Evolutionary conservation across 1,139 yeast species (phyloP).

Genomic region (Kodamaea plutei): DNA sequence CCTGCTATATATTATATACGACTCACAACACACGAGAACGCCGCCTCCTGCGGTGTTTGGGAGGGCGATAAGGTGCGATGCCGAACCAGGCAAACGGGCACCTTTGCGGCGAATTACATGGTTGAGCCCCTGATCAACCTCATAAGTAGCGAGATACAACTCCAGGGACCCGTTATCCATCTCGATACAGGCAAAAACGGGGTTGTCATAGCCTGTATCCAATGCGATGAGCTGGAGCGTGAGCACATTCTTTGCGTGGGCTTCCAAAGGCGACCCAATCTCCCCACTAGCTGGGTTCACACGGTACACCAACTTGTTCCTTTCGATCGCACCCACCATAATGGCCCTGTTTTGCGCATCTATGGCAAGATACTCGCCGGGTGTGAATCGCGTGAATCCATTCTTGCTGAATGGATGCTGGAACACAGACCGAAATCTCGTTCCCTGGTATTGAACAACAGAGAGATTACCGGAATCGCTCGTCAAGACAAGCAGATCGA

Average conservation of each 20-base stretch:
- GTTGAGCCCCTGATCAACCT: conserved; percentile 81
- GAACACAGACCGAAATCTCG: conserved; percentile 43
- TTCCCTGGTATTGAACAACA: conserved; percentile 47
- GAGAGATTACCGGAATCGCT: conserved; percentile 79
- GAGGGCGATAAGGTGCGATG: conserved; percentile 31
- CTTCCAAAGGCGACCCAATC: conserved; percentile 75
- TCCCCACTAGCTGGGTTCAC: conserved; percentile 38
- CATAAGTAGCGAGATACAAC: conserved; percentile 57
- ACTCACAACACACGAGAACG: conserved; percentile 35
- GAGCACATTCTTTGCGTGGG: conserved; percentile 47
- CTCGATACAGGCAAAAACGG: conserved; percentile 79
- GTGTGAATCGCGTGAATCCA: conserved; percentile 70
- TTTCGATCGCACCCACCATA: conserved; percentile 69
- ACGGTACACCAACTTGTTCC: conserved; percentile 60
- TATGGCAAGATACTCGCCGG: conserved; percentile 70
- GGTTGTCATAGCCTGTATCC: conserved; percentile 78
- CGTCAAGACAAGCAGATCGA: conserved; percentile 62
- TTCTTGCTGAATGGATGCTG: conserved; percentile 73
- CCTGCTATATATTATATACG: neutral
- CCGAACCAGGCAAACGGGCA: conserved; percentile 29
- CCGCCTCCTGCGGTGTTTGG: conserved; percentile 34
- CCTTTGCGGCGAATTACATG: conserved; percentile 51
- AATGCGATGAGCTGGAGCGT: conserved; percentile 56
- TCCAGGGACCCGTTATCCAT: conserved; percentile 41
- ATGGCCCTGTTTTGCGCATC: conserved; percentile 75